Evolutionary conservation across 2,329 filamentous ascomycete species (phyloP), one percentile per base, ranked within the genome.

Genomic region (Alternaria dauci): DNA sequence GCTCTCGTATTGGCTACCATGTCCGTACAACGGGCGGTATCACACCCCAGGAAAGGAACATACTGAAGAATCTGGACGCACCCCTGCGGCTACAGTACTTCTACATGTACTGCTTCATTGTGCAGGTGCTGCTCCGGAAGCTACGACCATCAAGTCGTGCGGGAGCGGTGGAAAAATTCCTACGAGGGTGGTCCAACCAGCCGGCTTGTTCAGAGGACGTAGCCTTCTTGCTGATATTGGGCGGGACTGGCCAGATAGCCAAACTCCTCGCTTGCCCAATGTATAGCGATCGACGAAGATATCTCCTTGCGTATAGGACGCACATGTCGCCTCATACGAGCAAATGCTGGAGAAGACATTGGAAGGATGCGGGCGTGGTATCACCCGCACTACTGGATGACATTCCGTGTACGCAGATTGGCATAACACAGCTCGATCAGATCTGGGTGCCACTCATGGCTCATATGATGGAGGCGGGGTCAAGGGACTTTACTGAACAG

Each of bases 71-170:
- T 30, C 66, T 77, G 46, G 75, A 78, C 18, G 67, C 68, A 38
- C 71, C 70, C 14, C 53, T 77, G 58, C 71, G 75, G n/a, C 50
- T 78, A 54, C 74, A 76, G 56, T 78, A 72, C 63, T 77, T 73
- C 57, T 76, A 75, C 66, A 77, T 76, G 73, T 78, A 77, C 62
- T 74, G 70, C 68, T 77, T 78, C 61, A 71, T 78, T 20, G 58
- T 78, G 44, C 74, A 76, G 62, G 73, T 76, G 8, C 57, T 78
- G 48, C 67, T 67, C 52, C 66, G 71, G 23, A 76, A 75, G 61
- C 59, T 77, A 57, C 72, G 72, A 7, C 73, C 75, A 41, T 69
- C 71, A 2, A 70, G 67, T 42, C 71, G 70, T 43, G 66, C 71
- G 12, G 71, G 72, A 18, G 71, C 71, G 1, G 68, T 77, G 4